These are phyloP conservation scores for Lagenidium giganteum DNA, from an alignment of 352 stramenopile genomes.

Conservation along the genomic window DNA sequence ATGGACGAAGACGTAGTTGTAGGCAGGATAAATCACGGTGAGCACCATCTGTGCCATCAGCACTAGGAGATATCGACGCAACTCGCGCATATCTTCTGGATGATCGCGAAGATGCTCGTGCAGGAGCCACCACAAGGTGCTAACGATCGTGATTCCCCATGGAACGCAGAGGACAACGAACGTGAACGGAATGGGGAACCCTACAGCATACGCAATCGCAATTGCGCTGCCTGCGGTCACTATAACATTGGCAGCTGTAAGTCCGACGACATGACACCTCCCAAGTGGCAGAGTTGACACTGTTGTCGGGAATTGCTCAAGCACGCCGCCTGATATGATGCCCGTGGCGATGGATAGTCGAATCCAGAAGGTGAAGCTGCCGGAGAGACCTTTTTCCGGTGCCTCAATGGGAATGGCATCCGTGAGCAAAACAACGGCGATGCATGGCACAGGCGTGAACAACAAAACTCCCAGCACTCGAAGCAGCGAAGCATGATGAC, in stretches of 20 bases:
- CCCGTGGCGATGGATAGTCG: too few species aligned
- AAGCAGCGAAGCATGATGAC: background rate
- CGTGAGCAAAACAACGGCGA: background rate
- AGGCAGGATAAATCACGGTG: conserved; percentile 21
- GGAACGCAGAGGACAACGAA: background rate
- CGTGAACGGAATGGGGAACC: conserved; percentile 7
- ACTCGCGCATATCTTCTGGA: background rate
- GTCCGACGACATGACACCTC: background rate
- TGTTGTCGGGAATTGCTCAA: background rate
- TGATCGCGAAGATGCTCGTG: background rate
- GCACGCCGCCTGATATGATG: too few species aligned
- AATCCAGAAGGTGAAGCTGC: conserved; percentile 5
- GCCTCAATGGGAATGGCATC: conserved; percentile 7
- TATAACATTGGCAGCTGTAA: background rate
- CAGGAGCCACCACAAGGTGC: background rate
- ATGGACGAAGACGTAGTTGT: conserved; percentile 13
- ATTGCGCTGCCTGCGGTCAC: background rate
- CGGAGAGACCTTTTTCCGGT: background rate
- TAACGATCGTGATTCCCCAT: too few species aligned
- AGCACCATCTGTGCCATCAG: conserved; percentile 17
- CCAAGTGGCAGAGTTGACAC: background rate
- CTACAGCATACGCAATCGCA: background rate
- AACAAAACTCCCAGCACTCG: too few species aligned
- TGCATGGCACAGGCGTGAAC: conserved; percentile 6
- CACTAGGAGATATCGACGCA: background rate